phyloP scores from a whole-genome alignment of 2,329 filamentous ascomycete species.

The Parastagonospora nodorum region DNA sequence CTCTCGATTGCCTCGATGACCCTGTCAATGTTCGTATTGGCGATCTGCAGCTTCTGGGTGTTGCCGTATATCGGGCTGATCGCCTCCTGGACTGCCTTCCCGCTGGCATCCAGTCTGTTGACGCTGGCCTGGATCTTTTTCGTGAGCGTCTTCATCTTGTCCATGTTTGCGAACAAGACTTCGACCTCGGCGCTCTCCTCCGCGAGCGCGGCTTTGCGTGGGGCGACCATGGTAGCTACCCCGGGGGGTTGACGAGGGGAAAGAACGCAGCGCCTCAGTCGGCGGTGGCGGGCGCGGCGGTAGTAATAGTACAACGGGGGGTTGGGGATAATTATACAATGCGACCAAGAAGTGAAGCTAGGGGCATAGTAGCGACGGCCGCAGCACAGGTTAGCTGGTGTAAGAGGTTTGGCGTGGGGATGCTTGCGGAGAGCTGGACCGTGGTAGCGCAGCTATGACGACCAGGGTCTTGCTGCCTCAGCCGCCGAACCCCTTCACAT shows the following conservation, averaged over 20 bases:
- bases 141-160: conserved; percentile 90
- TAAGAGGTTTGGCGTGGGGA: conserved; percentile 22
- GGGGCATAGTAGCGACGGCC: no score
- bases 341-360: not conserved
- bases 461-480: conserved; percentile 16
- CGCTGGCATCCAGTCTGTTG: conserved; percentile 80
- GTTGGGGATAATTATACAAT: not conserved
- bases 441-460: conserved; percentile 25
- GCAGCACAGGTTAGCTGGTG: no score
- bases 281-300: not conserved
- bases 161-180: conserved; percentile 71
- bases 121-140: conserved; percentile 95
- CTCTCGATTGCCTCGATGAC: conserved; percentile 86
- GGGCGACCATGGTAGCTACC: conserved; percentile 55
- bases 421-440: conserved; percentile 31
- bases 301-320: not conserved
- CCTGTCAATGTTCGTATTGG: conserved; percentile 86
- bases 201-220: conserved; percentile 62
- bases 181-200: conserved; percentile 72
- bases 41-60: conserved; percentile 85
- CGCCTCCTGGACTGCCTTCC: conserved; percentile 88
- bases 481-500: not conserved
- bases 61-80: conserved; percentile 92
- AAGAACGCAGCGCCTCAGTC: not conserved
- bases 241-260: conserved; percentile 6